These are phyloP conservation scores for Scleroderma citrinum DNA, from an alignment of 768 basidiomycete species.

Conservation along the genomic window DNA sequence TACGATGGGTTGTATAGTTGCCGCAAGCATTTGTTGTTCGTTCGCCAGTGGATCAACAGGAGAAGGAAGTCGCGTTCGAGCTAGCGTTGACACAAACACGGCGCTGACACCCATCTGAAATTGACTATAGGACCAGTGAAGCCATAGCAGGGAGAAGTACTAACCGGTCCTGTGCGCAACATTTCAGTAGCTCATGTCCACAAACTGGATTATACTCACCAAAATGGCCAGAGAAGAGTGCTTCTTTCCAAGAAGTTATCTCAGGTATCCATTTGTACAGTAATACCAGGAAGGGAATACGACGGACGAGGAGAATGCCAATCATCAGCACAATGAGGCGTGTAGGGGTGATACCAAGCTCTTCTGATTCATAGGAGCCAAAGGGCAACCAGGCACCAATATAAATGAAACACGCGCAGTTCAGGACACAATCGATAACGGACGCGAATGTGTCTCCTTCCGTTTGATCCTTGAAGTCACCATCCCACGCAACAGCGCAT, in stretches of 20 bases:
- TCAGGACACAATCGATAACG: slow-evolving; percentile 83
- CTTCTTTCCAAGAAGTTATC: slow-evolving; percentile 78
- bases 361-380: slow-evolving; percentile 45
- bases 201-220: slow-evolving; percentile 35
- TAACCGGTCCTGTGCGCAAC: slow-evolving; percentile 43
- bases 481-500: slow-evolving; percentile 89
- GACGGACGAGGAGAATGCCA: slow-evolving; percentile 63
- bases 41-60: slow-evolving; percentile 55
- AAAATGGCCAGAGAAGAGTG: slow-evolving; percentile 89
- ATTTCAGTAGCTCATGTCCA: slow-evolving; percentile 1
- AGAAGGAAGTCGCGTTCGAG: slow-evolving; percentile 52
- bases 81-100: slow-evolving; percentile 79
- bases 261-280: slow-evolving; percentile 87
- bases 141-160: slow-evolving; percentile 15
- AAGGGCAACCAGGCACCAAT: slow-evolving; percentile 87
- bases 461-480: slow-evolving; percentile 69
- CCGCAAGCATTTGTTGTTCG: slow-evolving; percentile 69
- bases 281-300: slow-evolving; percentile 72
- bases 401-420: slow-evolving; percentile 76
- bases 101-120: slow-evolving; percentile 86
- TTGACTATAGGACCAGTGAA: not conserved
- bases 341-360: slow-evolving; percentile 64
- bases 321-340: slow-evolving; percentile 63
- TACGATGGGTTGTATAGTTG: slow-evolving; percentile 74
- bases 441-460: slow-evolving; percentile 86